Conservation (phyloP, 208 protist genomes). For the Acanthamoeba rhysodes region DNA sequence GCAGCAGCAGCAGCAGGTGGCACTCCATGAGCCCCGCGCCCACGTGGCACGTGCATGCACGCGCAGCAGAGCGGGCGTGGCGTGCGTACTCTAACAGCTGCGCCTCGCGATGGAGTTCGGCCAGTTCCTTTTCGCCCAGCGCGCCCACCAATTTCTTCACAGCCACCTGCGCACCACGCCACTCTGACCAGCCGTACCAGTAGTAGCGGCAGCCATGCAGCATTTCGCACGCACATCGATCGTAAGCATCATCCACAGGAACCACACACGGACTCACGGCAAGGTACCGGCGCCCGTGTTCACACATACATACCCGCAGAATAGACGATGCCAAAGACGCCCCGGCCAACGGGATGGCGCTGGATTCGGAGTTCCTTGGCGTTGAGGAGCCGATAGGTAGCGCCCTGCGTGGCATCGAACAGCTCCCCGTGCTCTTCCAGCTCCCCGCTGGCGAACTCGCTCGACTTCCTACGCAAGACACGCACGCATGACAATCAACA, state of each 20-base stretch:
- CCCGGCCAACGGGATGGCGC: slow-evolving; percentile 13
- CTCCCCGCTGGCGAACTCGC: slow-evolving; percentile 25
- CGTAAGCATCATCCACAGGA: no score
- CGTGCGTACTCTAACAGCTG: slow-evolving; percentile 1
- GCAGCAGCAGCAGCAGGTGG: not conserved
- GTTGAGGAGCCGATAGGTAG: not conserved
- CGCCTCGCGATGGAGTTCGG: slow-evolving; percentile 43
- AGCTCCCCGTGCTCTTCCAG: not conserved
- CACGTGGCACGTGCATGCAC: no score
- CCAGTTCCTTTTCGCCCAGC: slow-evolving; percentile 37
- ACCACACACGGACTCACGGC: no score
- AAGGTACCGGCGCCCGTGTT: no score
- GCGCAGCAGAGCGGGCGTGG: no score
- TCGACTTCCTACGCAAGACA: not conserved
- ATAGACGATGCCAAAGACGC: slow-evolving; percentile 49
- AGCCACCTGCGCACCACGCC: slow-evolving; percentile 23
- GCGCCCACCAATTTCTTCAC: slow-evolving; percentile 63
- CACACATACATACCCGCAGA: not conserved
- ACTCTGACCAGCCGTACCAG: not conserved
- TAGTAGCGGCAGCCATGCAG: no score
- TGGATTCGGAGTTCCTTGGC: slow-evolving; percentile 31
- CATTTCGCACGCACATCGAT: no score
- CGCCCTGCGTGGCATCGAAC: not conserved
- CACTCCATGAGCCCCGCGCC: not conserved
- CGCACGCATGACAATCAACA: not conserved